A percentile compares a stretch with the other conserved stretches of the same genome.
phyloP scores from a whole-genome alignment of 345 rosid species.

The Anastatica hierochuntica region DNA sequence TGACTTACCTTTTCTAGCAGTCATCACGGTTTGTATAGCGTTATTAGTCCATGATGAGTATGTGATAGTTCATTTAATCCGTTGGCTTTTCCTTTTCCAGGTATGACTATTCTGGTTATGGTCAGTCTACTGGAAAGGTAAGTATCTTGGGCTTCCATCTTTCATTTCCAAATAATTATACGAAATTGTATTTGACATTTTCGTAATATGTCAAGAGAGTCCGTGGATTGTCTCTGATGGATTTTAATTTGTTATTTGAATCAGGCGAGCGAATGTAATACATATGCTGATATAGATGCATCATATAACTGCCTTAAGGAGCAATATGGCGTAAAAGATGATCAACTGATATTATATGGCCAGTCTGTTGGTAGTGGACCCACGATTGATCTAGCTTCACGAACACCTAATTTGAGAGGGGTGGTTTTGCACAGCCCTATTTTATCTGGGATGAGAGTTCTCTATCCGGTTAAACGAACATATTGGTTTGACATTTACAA shows the following conservation, averaged over 20 bases:
- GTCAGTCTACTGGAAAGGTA: constrained; percentile 96
- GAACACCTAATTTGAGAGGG: constrained; percentile 67
- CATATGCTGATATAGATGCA: constrained; percentile 88
- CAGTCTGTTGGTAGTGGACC: constrained; percentile 99
- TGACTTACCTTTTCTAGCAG: too few species aligned
- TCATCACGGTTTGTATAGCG: too few species aligned
- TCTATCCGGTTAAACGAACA: constrained; percentile 84
- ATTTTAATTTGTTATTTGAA: constrained; percentile 19
- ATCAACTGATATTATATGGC: constrained; percentile 78
- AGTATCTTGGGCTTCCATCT: constrained; percentile 8
- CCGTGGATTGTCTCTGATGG: too few species aligned
- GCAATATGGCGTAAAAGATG: constrained; percentile 76
- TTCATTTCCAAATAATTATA: not conserved
- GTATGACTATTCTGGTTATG: constrained; percentile 96
- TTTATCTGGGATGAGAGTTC: constrained; percentile 88
- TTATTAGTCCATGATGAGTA: too few species aligned
- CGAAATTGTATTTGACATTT: not conserved
- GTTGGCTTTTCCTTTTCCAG: constrained; percentile 27
- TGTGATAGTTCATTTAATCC: not conserved
- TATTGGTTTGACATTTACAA: constrained; percentile 98
- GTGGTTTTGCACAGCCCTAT: constrained; percentile 93
- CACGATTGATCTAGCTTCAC: constrained; percentile 86
- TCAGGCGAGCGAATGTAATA: constrained; percentile 91
- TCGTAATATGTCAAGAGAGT: not conserved
- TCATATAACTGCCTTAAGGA: constrained; percentile 79